Percentiles rank a stretch among this genome's conserved stretches.
Conservation (phyloP, 768 basidiomycete species). For the Suillus spraguei region DNA sequence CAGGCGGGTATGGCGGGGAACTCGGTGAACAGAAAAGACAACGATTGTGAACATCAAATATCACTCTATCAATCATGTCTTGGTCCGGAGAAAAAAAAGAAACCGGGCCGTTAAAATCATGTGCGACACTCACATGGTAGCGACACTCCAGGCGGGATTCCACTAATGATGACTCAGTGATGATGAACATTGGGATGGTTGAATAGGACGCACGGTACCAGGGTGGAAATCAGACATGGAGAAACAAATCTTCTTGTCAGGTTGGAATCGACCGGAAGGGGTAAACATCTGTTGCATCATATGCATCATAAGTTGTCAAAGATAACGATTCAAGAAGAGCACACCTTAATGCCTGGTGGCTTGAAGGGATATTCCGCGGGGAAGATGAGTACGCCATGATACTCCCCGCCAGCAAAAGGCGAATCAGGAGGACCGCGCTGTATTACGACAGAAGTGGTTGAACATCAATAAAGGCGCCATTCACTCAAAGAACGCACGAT, state of each 20-base stretch:
- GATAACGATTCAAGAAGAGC: constrained; percentile 17
- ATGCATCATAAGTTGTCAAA: constrained; percentile 13
- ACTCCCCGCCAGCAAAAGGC: constrained; percentile 90
- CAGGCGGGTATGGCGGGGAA: constrained; percentile 2
- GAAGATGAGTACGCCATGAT: constrained; percentile 90
- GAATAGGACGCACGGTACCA: constrained; percentile 64
- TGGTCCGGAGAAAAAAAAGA: constrained; percentile 14
- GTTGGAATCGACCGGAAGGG: constrained; percentile 87
- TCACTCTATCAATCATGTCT: constrained; percentile 14
- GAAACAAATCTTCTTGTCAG: constrained; percentile 96
- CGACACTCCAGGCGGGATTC: constrained; percentile 96
- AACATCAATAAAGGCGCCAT: constrained; percentile 4
- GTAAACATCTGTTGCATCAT: constrained; percentile 81
- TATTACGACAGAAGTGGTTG: constrained; percentile 13
- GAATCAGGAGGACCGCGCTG: constrained; percentile 95
- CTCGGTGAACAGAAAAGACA: constrained; percentile 12
- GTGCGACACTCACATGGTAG: constrained; percentile 73
- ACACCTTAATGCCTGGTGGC: constrained; percentile 93
- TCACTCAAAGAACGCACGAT: constrained; percentile 57
- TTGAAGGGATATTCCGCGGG: constrained; percentile 96
- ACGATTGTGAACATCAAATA: constrained; percentile 12
- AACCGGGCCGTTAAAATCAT: constrained; percentile 9
- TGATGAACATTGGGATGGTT: constrained; percentile 6
- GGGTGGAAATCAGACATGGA: constrained; percentile 98
- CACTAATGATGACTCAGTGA: constrained; percentile 50